These are phyloP conservation scores for Kodamaea suecica DNA, from an alignment of 1,139 yeast genomes.

Conservation along the genomic window DNA sequence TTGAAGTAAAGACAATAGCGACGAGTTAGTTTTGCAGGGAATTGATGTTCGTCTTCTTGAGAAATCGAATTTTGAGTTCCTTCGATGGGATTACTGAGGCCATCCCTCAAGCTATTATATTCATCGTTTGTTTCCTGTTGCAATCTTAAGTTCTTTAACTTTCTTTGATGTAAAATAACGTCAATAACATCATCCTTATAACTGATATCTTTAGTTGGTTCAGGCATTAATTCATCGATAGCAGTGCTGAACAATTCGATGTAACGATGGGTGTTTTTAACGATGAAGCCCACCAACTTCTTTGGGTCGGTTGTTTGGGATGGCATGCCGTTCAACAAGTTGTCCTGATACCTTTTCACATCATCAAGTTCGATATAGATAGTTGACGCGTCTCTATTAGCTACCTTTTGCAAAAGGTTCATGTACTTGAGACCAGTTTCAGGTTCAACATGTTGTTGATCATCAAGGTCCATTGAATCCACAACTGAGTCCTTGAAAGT, in stretches of 20 bases:
- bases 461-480: constrained; percentile 18
- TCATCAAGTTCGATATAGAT: constrained; percentile 82
- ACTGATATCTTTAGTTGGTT: constrained; percentile 70
- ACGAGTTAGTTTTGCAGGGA: constrained; percentile 84
- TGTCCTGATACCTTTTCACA: constrained; percentile 61
- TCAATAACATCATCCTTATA: constrained; percentile 91
- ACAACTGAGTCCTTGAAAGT: constrained; percentile 50
- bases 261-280: constrained; percentile 74
- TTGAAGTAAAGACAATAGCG: constrained; percentile 84
- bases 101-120: constrained; percentile 36
- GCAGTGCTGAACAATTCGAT: constrained; percentile 71
- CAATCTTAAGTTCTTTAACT: constrained; percentile 71
- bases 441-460: constrained; percentile 12
- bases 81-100: constrained; percentile 19
- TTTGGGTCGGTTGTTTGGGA: constrained; percentile 23
- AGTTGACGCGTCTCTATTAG: constrained; percentile 75
- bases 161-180: constrained; percentile 87
- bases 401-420: constrained; percentile 70
- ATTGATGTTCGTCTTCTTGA: constrained; percentile 40
- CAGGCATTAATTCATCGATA: constrained; percentile 81
- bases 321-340: constrained; percentile 18
- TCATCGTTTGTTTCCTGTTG: constrained; percentile 66
- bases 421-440: constrained; percentile 68
- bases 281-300: constrained; percentile 54
- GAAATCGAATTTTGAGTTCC: constrained; percentile 5